A percentile compares a stretch with the other conserved stretches of the same genome.
These are phyloP conservation scores for Neofusicoccum ribis DNA, from an alignment of 2,329 filamentous ascomycete genomes.

Conservation along the genomic window DNA sequence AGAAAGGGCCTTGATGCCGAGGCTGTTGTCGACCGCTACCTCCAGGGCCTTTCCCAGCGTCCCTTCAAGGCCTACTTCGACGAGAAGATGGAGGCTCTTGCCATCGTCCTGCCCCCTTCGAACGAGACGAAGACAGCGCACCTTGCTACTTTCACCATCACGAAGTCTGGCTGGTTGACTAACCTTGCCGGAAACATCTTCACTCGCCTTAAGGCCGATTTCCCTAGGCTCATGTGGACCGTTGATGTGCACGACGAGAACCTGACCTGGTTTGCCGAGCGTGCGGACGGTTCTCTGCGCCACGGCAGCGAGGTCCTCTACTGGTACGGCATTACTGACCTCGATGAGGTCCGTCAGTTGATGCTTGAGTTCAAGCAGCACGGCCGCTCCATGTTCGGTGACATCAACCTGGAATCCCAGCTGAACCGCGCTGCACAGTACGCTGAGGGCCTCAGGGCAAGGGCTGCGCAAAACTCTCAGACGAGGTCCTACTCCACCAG, in stretches of 20 bases:
- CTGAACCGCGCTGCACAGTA: conserved; percentile 75
- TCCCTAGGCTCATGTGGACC: conserved; percentile 91
- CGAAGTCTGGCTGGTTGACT: conserved; percentile 89
- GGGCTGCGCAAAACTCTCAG: conserved; percentile 55
- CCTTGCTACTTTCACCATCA: conserved; percentile 87
- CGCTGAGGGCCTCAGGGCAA: conserved; percentile 61
- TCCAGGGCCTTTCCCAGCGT: conserved; percentile 73
- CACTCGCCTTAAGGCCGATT: conserved; percentile 88
- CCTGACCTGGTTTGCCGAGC: conserved; percentile 96
- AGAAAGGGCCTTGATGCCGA: conserved; percentile 78
- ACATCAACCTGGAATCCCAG: conserved; percentile 84
- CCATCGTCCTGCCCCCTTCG: conserved; percentile 77
- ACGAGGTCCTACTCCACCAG: conserved; percentile 68
- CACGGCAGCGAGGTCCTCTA: conserved; percentile 86
- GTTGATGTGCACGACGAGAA: conserved; percentile 96
- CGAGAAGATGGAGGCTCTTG: conserved; percentile 88
- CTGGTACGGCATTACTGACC: conserved; percentile 77
- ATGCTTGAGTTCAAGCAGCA: conserved; percentile 83
- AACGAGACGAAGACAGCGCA: conserved; percentile 71
- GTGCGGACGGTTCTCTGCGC: conserved; percentile 88
- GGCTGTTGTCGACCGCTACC: conserved; percentile 82
- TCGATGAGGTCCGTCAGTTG: conserved; percentile 77
- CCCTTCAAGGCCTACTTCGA: conserved; percentile 94
- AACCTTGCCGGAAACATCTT: conserved; percentile 97
- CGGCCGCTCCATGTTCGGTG: conserved; percentile 82